Conservation (phyloP, 2,329 filamentous ascomycete species). For the Colletotrichum sp. region DNA sequence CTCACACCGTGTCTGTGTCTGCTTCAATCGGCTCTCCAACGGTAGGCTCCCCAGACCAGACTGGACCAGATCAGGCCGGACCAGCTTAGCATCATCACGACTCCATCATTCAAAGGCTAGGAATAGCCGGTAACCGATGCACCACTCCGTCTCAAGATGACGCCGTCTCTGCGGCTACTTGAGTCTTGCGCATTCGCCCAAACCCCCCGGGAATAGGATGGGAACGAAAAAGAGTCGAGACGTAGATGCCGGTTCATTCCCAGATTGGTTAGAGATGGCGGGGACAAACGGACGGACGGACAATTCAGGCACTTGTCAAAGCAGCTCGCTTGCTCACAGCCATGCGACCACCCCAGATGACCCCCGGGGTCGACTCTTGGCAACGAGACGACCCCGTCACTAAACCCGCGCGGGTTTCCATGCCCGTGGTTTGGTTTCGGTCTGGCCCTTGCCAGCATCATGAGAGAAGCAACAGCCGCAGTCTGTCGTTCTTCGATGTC, state of each 20-base stretch:
- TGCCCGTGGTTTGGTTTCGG: background rate
- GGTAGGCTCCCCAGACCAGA: background rate
- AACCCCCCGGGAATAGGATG: background rate
- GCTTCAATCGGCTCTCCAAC: background rate
- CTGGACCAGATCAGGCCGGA: background rate
- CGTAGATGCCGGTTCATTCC: background rate
- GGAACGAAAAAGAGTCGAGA: background rate
- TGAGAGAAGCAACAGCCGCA: background rate
- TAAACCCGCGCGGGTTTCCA: background rate
- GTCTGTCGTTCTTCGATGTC: background rate
- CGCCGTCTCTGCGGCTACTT: background rate
- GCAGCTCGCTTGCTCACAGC: background rate
- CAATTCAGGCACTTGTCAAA: background rate
- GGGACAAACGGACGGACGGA: background rate
- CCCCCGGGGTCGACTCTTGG: background rate
- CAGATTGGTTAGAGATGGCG: background rate
- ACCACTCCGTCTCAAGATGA: background rate
- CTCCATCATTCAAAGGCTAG: background rate
- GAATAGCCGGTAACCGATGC: background rate
- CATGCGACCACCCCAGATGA: conserved; percentile 1
- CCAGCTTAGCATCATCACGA: background rate
- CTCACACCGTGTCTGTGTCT: background rate
- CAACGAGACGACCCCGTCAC: background rate
- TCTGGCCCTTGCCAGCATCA: background rate
- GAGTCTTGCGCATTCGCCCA: background rate